phyloP scores from a whole-genome alignment of 345 rosid species.

The Brassica cretica region DNA sequence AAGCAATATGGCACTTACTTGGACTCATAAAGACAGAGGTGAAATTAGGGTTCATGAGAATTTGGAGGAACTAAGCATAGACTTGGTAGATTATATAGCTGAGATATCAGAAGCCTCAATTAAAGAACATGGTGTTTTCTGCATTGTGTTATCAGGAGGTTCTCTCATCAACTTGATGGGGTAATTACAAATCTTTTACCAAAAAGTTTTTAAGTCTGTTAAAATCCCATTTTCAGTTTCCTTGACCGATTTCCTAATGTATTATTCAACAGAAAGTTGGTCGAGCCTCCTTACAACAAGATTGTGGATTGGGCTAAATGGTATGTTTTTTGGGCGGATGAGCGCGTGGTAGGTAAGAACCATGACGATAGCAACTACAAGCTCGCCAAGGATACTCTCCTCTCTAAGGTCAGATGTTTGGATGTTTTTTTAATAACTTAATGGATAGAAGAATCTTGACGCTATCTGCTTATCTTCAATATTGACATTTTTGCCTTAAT shows the following conservation, averaged over 20 bases:
- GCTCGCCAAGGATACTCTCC: conserved; percentile 69
- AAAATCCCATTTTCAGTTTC: not conserved
- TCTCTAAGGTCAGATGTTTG: conserved; percentile 56
- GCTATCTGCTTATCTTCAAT: not conserved
- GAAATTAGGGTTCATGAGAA: conserved; percentile 75
- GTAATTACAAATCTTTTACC: conserved; percentile 35
- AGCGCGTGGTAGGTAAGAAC: conserved; percentile 75
- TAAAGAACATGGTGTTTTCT: conserved; percentile 77
- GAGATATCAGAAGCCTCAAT: conserved; percentile 79
- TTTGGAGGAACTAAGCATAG: conserved; percentile 70
- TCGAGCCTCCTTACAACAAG: conserved; percentile 80
- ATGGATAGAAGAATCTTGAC: not conserved
- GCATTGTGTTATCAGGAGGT: conserved; percentile 87
- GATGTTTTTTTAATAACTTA: not conserved
- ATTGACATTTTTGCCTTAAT: not conserved
- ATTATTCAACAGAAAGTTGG: conserved; percentile 62
- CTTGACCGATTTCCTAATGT: conserved; percentile 24
- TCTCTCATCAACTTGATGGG: conserved; percentile 76
- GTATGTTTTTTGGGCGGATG: conserved; percentile 86
- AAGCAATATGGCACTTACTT: conserved; percentile 65
- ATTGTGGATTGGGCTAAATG: conserved; percentile 90
- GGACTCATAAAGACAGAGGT: conserved; percentile 60
- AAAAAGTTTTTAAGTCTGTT: not conserved
- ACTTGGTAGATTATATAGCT: conserved; percentile 85
- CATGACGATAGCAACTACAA: conserved; percentile 89